These are phyloP conservation scores for Ogataea methanolica DNA, from an alignment of 805 yeast genomes.

Conservation along the genomic window DNA sequence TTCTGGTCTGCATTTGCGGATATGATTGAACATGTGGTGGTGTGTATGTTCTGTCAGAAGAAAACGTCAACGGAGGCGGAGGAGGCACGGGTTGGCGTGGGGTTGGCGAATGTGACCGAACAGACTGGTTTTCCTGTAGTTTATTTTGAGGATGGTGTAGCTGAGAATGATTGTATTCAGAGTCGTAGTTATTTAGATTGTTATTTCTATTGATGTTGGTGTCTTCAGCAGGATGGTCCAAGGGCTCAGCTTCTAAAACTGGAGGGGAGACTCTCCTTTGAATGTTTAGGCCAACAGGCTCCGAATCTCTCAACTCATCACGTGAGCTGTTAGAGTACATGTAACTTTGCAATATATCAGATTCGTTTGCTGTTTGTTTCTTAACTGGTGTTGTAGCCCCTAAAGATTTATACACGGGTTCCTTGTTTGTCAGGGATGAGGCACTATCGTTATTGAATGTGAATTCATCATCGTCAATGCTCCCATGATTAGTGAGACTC, in stretches of 20 bases:
- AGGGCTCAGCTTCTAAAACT: background rate
- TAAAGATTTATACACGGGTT: conserved; percentile 11
- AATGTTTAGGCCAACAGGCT: conserved; percentile 8
- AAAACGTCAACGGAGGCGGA: no score
- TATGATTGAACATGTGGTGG: no score
- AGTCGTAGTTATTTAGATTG: background rate
- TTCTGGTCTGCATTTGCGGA: background rate
- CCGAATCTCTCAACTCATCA: background rate
- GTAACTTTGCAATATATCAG: conserved; percentile 7
- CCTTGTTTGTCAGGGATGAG: conserved; percentile 7
- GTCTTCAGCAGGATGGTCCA: background rate
- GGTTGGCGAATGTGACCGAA: no score
- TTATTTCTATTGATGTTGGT: background rate
- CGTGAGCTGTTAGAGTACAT: background rate
- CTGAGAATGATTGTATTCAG: background rate
- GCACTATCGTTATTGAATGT: conserved; percentile 17
- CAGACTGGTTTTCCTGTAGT: background rate
- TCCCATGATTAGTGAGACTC: background rate
- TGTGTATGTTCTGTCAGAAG: no score
- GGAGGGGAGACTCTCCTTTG: background rate
- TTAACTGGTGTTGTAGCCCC: conserved; percentile 4
- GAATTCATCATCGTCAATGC: conserved; percentile 21
- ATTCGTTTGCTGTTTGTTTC: background rate
- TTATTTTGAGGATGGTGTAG: background rate
- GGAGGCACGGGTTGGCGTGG: no score